Evolutionary conservation across 495 filamentous ascomycete genomes (phyloP).

Genomic region (Xylaria venustula): DNA sequence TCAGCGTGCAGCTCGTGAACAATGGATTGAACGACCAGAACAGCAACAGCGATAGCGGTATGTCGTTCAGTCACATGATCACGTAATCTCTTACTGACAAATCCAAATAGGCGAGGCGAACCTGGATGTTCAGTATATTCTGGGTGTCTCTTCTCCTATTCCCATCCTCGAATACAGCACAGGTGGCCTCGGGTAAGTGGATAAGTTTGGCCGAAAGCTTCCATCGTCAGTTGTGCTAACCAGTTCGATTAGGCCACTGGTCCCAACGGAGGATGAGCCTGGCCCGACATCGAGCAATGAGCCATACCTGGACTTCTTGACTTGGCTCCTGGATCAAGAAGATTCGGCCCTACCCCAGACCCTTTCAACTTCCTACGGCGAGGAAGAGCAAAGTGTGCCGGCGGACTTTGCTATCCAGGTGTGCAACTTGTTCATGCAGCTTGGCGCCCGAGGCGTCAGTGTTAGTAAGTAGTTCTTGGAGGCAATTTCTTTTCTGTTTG

Average conservation of each 20-base stretch:
- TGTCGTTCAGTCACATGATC: conserved; percentile 2
- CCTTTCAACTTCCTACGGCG: conserved; percentile 64
- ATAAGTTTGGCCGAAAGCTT: background rate
- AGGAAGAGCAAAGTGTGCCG: conserved; percentile 64
- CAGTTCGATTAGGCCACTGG: conserved; percentile 38
- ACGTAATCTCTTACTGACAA: background rate
- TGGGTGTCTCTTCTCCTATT: conserved; percentile 52
- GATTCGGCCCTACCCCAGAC: conserved; percentile 62
- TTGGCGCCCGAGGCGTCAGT: conserved; percentile 70
- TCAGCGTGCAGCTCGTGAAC: conserved; percentile 56
- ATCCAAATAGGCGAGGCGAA: conserved; percentile 58
- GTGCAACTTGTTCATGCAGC: conserved; percentile 65
- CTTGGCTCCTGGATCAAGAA: conserved; percentile 39
- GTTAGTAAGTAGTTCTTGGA: conserved; percentile 30
- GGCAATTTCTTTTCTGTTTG: background rate
- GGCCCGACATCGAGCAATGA: conserved; percentile 57
- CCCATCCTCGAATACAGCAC: conserved; percentile 68
- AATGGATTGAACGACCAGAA: conserved; percentile 54
- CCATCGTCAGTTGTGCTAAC: conserved; percentile 10
- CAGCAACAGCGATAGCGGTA: conserved; percentile 40
- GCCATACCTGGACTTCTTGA: conserved; percentile 72
- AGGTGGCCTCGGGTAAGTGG: conserved; percentile 53
- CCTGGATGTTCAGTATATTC: conserved; percentile 69
- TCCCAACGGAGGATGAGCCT: conserved; percentile 62
- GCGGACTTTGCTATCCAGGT: conserved; percentile 59